Evolutionary conservation across 345 rosid species (phyloP).

Genomic region (Eucalyptus lansdowneana): DNA sequence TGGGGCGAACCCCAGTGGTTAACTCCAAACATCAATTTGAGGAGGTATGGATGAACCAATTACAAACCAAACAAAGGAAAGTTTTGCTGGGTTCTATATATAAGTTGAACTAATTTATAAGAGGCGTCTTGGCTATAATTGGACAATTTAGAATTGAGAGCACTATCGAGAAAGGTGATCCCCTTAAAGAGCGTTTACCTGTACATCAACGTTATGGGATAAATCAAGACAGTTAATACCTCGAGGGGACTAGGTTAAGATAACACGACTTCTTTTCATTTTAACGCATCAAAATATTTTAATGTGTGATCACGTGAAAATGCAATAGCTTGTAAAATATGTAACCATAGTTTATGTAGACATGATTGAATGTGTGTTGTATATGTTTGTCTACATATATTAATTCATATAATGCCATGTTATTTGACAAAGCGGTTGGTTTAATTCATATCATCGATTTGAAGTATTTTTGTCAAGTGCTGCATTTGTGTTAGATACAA

Average conservation of each 20-base stretch:
- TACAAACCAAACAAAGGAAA: background rate
- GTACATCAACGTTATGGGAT: background rate
- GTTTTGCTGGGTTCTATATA: background rate
- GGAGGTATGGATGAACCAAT: background rate
- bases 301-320: background rate
- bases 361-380: background rate
- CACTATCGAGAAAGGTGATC: background rate
- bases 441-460: background rate
- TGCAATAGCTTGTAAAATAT: background rate
- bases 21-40: background rate
- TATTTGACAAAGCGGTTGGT: accelerated
- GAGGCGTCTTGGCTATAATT: accelerated
- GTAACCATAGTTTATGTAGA: background rate
- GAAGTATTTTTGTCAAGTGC: background rate
- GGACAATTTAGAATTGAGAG: background rate
- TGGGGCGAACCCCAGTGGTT: no score
- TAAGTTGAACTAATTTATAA: background rate
- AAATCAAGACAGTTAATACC: background rate
- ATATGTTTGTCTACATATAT: background rate
- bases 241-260: accelerated
- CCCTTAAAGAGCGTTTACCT: accelerated
- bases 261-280: background rate
- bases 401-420: background rate
- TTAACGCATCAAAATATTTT: background rate
- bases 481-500: background rate